Evolutionary conservation across 176 grass and related monocot species (phyloP).

Genomic region (Lolium perenne): DNA sequence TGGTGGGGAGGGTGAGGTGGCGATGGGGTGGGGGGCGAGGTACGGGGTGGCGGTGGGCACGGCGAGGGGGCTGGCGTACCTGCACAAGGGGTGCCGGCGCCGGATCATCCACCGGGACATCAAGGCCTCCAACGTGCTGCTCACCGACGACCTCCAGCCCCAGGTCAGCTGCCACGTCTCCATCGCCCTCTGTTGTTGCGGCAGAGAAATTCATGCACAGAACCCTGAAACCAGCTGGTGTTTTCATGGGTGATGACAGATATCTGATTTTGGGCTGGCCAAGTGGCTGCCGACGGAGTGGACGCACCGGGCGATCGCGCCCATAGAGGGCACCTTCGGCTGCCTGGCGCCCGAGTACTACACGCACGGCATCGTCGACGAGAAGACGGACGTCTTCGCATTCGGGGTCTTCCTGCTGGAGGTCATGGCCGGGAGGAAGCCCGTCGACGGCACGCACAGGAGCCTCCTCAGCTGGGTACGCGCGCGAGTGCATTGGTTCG

Average conservation of each 20-base stretch:
- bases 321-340: slow-evolving; percentile 94
- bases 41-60: slow-evolving; percentile 72
- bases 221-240: neutral
- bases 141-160: slow-evolving; percentile 75
- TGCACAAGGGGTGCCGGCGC: slow-evolving; percentile 89
- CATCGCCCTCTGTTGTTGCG: neutral
- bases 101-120: slow-evolving; percentile 97
- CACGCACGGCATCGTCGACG: slow-evolving; percentile 88
- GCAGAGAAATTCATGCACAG: neutral
- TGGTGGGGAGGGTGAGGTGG: slow-evolving; percentile 3
- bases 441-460: slow-evolving; percentile 80
- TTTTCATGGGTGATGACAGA: slow-evolving; percentile 47
- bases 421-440: slow-evolving; percentile 79
- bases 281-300: slow-evolving; percentile 95
- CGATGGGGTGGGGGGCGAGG: slow-evolving; percentile 72
- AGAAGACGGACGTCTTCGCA: slow-evolving; percentile 96
- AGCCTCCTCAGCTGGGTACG: slow-evolving; percentile 87
- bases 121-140: slow-evolving; percentile 87
- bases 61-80: slow-evolving; percentile 80
- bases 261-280: slow-evolving; percentile 91
- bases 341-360: slow-evolving; percentile 97
- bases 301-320: slow-evolving; percentile 86
- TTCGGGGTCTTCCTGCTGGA: slow-evolving; percentile 96
- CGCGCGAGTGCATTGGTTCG: neutral
- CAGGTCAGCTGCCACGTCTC: slow-evolving; percentile 47